These are phyloP conservation scores for Fusarium sororula DNA, from an alignment of 2,329 filamentous ascomycete species.

Conservation along the genomic window DNA sequence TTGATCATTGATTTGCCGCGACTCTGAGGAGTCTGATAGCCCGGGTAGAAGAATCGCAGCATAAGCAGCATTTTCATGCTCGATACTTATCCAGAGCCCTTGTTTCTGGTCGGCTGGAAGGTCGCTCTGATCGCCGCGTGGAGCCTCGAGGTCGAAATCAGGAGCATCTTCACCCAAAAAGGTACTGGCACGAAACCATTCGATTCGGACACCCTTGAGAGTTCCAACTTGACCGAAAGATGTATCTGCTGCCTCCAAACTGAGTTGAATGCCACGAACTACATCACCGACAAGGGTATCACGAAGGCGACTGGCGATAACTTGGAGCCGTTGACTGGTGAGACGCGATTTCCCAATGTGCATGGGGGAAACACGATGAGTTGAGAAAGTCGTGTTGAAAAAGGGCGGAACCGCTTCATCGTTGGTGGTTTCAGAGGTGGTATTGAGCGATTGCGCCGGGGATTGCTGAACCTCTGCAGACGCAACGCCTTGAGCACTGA, in stretches of 20 bases:
- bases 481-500: slow-evolving; percentile 33
- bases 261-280: slow-evolving; percentile 67
- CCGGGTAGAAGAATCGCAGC: slow-evolving; percentile 61
- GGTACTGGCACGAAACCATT: slow-evolving; percentile 53
- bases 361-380: slow-evolving; percentile 64
- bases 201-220: slow-evolving; percentile 58
- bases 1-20: neutral
- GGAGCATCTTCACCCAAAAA: slow-evolving; percentile 45
- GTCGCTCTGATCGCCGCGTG: slow-evolving; percentile 24
- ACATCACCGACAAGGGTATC: slow-evolving; percentile 67
- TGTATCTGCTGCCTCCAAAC: slow-evolving; percentile 55
- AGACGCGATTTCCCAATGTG: slow-evolving; percentile 56
- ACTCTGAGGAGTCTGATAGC: slow-evolving; percentile 16
- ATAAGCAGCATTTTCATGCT: slow-evolving; percentile 63
- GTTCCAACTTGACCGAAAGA: slow-evolving; percentile 51
- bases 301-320: slow-evolving; percentile 59
- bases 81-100: slow-evolving; percentile 58
- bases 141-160: slow-evolving; percentile 13
- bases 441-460: slow-evolving; percentile 24
- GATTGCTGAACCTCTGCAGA: slow-evolving; percentile 24
- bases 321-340: slow-evolving; percentile 50
- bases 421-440: slow-evolving; percentile 11
- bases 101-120: slow-evolving; percentile 39
- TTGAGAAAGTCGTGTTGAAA: slow-evolving; percentile 68
- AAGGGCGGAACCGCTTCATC: slow-evolving; percentile 52